phyloP scores from a whole-genome alignment of 495 filamentous ascomycete genomes.

The Aspergillus incahuasiensis region DNA sequence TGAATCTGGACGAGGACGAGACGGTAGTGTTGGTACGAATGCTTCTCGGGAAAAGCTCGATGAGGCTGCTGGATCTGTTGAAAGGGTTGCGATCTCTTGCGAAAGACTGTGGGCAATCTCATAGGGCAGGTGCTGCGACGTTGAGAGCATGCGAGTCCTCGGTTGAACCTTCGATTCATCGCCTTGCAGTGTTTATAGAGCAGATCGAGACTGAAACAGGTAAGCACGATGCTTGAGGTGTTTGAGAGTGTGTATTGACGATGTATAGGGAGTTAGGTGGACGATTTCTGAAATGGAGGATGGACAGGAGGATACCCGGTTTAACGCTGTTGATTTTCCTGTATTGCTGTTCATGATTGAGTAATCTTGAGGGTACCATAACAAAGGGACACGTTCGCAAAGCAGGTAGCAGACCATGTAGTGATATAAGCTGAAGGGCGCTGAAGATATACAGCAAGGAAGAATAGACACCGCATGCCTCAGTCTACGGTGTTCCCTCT shows the following conservation, averaged over 20 bases:
- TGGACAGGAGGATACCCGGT: not conserved
- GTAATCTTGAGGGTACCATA: not conserved
- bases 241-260: not conserved
- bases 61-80: constrained; percentile 25
- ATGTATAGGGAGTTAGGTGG: not conserved
- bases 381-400: not conserved
- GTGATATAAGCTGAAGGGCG: not conserved
- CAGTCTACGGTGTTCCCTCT: not conserved
- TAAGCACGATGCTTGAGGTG: not conserved
- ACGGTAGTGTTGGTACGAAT: constrained; percentile 24
- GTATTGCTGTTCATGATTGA: not conserved
- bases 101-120: constrained; percentile 12
- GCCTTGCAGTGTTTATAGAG: constrained; percentile 25
- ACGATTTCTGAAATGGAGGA: not conserved
- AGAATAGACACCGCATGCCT: not conserved
- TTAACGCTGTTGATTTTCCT: not conserved
- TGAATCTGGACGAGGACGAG: constrained; percentile 30
- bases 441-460: constrained; percentile 2
- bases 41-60: constrained; percentile 22
- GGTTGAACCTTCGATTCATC: constrained; percentile 21
- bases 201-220: constrained; percentile 21
- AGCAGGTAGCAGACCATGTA: not conserved
- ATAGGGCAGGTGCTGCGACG: constrained; percentile 12
- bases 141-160: constrained; percentile 23
- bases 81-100: constrained; percentile 16